phyloP scores from a whole-genome alignment of 2,329 filamentous ascomycete genomes.

The Paraphaeosphaeria minitans region DNA sequence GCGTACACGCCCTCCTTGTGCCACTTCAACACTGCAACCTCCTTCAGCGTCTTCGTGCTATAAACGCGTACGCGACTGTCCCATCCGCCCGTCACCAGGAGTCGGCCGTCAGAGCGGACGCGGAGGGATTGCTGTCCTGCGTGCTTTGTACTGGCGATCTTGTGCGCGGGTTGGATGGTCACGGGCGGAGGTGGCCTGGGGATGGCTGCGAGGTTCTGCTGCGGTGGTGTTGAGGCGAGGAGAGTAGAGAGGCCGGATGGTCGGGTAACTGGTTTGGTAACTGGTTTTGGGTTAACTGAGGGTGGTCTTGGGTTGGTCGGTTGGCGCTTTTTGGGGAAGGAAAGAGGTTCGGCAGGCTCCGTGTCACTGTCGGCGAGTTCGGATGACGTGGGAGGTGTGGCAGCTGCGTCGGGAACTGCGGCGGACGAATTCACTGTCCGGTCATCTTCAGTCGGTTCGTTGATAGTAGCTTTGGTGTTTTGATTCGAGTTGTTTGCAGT shows the following conservation, averaged over 20 bases:
- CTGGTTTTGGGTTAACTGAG: not conserved
- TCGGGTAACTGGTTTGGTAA: not conserved
- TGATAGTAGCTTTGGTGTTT: not conserved
- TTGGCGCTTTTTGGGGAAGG: slow-evolving; percentile 6
- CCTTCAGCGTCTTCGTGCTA: slow-evolving; percentile 76
- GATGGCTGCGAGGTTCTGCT: slow-evolving; percentile 15
- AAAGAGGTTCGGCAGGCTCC: not conserved
- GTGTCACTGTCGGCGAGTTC: not conserved
- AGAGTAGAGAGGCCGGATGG: slow-evolving; percentile 33
- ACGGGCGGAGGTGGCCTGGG: slow-evolving; percentile 6
- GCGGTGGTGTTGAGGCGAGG: slow-evolving; percentile 22
- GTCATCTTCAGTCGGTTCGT: not conserved
- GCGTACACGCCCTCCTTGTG: slow-evolving; percentile 88
- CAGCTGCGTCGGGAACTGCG: too few species aligned
- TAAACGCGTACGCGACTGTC: slow-evolving; percentile 84
- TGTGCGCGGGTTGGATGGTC: slow-evolving; percentile 56
- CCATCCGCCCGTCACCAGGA: slow-evolving; percentile 94
- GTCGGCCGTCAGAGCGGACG: slow-evolving; percentile 77
- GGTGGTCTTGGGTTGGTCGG: slow-evolving; percentile 27
- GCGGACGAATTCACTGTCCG: not conserved
- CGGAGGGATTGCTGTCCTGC: slow-evolving; percentile 83
- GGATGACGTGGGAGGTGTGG: not conserved
- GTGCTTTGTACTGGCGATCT: slow-evolving; percentile 77
- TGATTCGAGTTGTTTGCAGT: not conserved
- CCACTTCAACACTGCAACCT: slow-evolving; percentile 93